Evolutionary conservation across 1,284 basidiomycete species (phyloP), one percentile per base, ranked within the genome.

Genomic region (Blastosporella zonata): DNA sequence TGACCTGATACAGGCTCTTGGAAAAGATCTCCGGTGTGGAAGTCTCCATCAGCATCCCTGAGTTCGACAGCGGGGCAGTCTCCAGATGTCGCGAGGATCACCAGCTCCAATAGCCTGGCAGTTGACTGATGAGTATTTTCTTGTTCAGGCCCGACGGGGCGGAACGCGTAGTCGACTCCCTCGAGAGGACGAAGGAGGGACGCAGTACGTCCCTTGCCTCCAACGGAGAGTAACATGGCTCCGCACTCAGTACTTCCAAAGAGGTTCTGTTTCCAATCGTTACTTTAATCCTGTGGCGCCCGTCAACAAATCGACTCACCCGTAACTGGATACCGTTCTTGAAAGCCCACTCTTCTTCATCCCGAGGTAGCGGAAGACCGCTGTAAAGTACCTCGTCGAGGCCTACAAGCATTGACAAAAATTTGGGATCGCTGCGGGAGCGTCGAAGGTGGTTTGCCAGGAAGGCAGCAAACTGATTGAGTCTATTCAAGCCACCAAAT

Each of bases 381-480:
- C 76, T 79, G 58, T 67, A 79, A 36, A 81, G 56, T 39, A 83
- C 72, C 46, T 82, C 72, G 55, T 78, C 73, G 35, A 84, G 69
- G 49, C 66, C 67, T 53, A 69, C 67, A 43, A 90, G 70, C 46
- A 78, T 66, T 8, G 72, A 71, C 45, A 87, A 71, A 29, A 89
- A 68, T 58, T 80, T 81, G 47, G 81, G 71, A 58, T 87, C 71
- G 38, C 69, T 67, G 46, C 79, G 80, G 23, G 86, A 75, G 54
- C 75, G 74, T 37, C 77, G 77, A 52, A 90, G 66, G 57, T 87
- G 82, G 48, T 65, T 72, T 25, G 77, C 71, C 44, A 89, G 73
- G 70, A 83, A 86, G 6, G 82, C 74, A 4, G 80, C 73, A 59
- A 88, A 89, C 58, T 84, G 82, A 59, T 82, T 82, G 7, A 90